Conservation (phyloP, 192 early-diverging fungal genomes). For the Nowakowskiella sp. region DNA sequence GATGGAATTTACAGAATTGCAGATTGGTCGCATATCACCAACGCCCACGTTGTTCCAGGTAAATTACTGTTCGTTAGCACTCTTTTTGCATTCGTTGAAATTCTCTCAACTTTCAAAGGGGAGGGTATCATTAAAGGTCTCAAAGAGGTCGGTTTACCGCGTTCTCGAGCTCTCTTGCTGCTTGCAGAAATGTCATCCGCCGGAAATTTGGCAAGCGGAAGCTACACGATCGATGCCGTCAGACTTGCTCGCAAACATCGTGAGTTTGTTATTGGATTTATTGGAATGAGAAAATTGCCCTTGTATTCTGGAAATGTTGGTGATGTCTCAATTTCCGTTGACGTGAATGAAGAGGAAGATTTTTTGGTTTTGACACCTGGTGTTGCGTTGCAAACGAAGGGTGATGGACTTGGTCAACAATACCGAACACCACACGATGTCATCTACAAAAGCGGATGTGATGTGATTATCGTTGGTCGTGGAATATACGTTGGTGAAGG, state of each 20-base stretch:
- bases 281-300: slow-evolving; percentile 56
- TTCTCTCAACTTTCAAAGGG: slow-evolving; percentile 24
- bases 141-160: slow-evolving; percentile 75
- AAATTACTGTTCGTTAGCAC: too few species aligned
- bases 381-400: slow-evolving; percentile 72
- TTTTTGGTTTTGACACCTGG: slow-evolving; percentile 95
- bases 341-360: slow-evolving; percentile 58
- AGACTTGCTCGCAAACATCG: slow-evolving; percentile 74
- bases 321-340: slow-evolving; percentile 39
- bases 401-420: slow-evolving; percentile 90
- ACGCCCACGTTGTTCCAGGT: slow-evolving; percentile 85
- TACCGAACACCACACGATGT: slow-evolving; percentile 88
- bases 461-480: slow-evolving; percentile 97
- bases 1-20: slow-evolving; percentile 87
- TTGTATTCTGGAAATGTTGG: slow-evolving; percentile 4
- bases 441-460: slow-evolving; percentile 72
- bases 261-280: slow-evolving; percentile 95
- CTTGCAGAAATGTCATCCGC: slow-evolving; percentile 96
- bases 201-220: slow-evolving; percentile 74
- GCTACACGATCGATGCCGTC: slow-evolving; percentile 78
- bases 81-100: background rate
- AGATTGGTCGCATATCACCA: slow-evolving; percentile 92
- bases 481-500: slow-evolving; percentile 91
- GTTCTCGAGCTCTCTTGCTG: slow-evolving; percentile 69
- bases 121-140: slow-evolving; percentile 93